phyloP scores from a whole-genome alignment of 148 eudicot species.

The Fagopyrum tataricum region DNA sequence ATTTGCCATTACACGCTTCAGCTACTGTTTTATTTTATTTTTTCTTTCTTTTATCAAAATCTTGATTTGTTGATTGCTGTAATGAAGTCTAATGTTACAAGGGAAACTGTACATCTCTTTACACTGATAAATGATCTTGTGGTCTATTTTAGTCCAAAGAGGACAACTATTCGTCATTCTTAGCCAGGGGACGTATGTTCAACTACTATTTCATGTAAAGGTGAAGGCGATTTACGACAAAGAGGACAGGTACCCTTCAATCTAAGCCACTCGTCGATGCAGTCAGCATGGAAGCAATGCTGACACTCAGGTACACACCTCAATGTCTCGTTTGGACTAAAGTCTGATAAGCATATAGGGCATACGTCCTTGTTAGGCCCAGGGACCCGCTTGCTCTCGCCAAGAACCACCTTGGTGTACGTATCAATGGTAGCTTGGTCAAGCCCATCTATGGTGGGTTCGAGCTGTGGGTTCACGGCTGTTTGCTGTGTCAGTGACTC shows the following conservation, averaged over 20 bases:
- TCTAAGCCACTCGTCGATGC: conserved; percentile 80
- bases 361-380: conserved; percentile 56
- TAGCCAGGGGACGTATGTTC: not conserved
- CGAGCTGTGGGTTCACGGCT: not conserved
- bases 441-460: conserved; percentile 31
- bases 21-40: not conserved
- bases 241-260: conserved; percentile 66
- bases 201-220: conserved; percentile 4
- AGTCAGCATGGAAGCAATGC: conserved; percentile 84
- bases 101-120: conserved; percentile 8
- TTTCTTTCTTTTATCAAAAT: not conserved
- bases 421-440: conserved; percentile 80
- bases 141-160: not conserved
- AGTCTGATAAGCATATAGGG: conserved; percentile 78
- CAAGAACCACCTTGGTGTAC: conserved; percentile 59
- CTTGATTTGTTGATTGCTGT: not conserved
- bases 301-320: conserved; percentile 69
- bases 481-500: conserved; percentile 14
- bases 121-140: not conserved
- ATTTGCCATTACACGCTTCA: not conserved
- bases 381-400: conserved; percentile 74
- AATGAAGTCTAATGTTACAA: not conserved
- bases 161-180: not conserved
- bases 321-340: conserved; percentile 43
- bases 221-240: conserved; percentile 49